Percentiles rank a stretch among this genome's conserved stretches.
phyloP scores from a whole-genome alignment of 2,329 filamentous ascomycete species.

The Ophioceras dolichostomum region DNA sequence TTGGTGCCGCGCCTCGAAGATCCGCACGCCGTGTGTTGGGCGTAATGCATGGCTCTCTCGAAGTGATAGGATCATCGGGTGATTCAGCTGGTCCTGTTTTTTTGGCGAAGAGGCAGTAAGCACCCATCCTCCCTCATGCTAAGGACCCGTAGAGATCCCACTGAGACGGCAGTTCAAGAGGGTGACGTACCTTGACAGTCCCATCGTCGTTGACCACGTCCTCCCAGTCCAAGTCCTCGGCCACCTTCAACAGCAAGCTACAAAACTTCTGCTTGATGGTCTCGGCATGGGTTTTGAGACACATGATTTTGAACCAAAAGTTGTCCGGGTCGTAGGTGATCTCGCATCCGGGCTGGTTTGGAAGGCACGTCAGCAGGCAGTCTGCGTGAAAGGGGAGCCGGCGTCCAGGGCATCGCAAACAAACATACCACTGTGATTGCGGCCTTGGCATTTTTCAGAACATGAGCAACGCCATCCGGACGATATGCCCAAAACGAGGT shows the following conservation, averaged over 20 bases:
- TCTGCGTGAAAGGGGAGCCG: too few relatives aligned
- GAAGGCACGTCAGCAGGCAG: too few relatives aligned
- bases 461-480: constrained; percentile 8
- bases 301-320: constrained; percentile 13
- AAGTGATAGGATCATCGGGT: not conserved
- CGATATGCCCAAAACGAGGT: constrained; percentile 14
- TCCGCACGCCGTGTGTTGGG: not conserved
- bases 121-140: not conserved
- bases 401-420: too few relatives aligned
- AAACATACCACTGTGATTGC: constrained; percentile 7
- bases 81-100: not conserved
- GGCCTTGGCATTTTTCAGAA: constrained; percentile 9
- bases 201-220: constrained; percentile 2
- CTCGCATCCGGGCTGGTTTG: constrained; percentile 8
- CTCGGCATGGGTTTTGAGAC: constrained; percentile 4
- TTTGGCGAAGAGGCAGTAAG: not conserved
- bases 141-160: too few relatives aligned
- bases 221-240: constrained; percentile 6
- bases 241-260: not conserved
- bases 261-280: constrained; percentile 8
- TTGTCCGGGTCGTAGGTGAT: constrained; percentile 12
- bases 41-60: not conserved
- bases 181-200: constrained; percentile 1
- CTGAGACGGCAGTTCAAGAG: not conserved
- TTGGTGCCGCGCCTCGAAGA: too few relatives aligned